Conservation (phyloP, 2,329 filamentous ascomycete genomes). For the Trichoderma gracile region DNA sequence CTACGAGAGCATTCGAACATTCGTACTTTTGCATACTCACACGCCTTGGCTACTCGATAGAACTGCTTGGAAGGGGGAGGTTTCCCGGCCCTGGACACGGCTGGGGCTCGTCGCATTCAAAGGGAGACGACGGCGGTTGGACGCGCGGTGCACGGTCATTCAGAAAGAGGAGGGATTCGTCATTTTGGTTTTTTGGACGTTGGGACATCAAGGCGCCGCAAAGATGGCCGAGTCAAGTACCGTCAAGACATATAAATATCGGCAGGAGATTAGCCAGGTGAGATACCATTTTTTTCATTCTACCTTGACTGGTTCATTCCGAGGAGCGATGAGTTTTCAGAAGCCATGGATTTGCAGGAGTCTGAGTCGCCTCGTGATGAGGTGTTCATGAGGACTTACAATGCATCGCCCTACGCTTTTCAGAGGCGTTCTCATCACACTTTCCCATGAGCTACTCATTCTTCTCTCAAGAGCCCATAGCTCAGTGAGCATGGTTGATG, state of each 20-base stretch:
- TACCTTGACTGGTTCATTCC: not conserved
- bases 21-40: too few species aligned
- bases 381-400: not conserved
- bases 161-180: constrained; percentile 14
- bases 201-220: not conserved
- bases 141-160: not conserved
- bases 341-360: not conserved
- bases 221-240: constrained; percentile 63
- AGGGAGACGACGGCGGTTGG: not conserved
- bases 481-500: not conserved
- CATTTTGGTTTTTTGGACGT: not conserved
- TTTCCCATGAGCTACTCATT: not conserved
- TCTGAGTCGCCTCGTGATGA: not conserved
- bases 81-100: not conserved
- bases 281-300: constrained; percentile 37
- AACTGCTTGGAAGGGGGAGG: not conserved
- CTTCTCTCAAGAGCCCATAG: not conserved
- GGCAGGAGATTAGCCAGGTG: constrained; percentile 97
- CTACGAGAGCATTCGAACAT: too few species aligned
- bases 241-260: constrained; percentile 74
- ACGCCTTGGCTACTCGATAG: not conserved
- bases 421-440: too few species aligned
- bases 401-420: not conserved
- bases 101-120: not conserved
- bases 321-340: not conserved